Base-by-base conservation (phyloP, 2,329 filamentous ascomycete species). In the Furcasterigmium furcatum region DNA sequence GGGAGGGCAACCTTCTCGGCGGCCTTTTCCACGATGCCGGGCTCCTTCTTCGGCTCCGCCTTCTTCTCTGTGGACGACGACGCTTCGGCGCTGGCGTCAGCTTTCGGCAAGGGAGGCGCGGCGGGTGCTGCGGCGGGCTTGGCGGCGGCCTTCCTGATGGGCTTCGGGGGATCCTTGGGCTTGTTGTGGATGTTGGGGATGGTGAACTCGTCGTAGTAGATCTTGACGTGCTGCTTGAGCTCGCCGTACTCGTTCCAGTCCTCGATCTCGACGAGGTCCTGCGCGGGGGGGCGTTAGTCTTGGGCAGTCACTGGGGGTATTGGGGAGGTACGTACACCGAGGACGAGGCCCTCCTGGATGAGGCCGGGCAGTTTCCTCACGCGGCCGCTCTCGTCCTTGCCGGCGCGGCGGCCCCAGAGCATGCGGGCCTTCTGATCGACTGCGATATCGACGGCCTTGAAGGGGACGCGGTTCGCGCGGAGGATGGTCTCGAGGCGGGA, bases 171-270 rank as follows among this genome's bases (percentile, higher is more conserved):
- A 29, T 69, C 66, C 38, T 72, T 70, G 14, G 75, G 73, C 43
- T 75, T 73, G 55, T 78, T 64, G 69, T 72, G 63, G 67, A 79
- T 74, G 62, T 72, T 62, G 27, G 78, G 76, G 54, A 81, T 79
- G 41, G 79, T 82, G 57, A 71, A 72, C 54, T 83, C 79, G 68
- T 84, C 80, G 62, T 79, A 79, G 67, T 78, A 81, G 55, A 86
- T 80, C 49, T 76, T 83, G 57, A 97, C 82, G 58, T 92, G 87
- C 67, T 92, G 82, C 66, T 91, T 90, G 50, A 99, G 80, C 70
- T 97, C 92, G 67, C 91, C 91, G 67, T 95, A 96, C 66, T 99
- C 94, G 72, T 99, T 99, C 94, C 92, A 97, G 64, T 99, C 94
- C 69, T 99, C 94, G 52, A 97, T 83, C 67, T 97, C 86, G 52